phyloP scores from a whole-genome alignment of 2,329 filamentous ascomycete genomes.

The Zelopaecilomyces penicillatus region DNA sequence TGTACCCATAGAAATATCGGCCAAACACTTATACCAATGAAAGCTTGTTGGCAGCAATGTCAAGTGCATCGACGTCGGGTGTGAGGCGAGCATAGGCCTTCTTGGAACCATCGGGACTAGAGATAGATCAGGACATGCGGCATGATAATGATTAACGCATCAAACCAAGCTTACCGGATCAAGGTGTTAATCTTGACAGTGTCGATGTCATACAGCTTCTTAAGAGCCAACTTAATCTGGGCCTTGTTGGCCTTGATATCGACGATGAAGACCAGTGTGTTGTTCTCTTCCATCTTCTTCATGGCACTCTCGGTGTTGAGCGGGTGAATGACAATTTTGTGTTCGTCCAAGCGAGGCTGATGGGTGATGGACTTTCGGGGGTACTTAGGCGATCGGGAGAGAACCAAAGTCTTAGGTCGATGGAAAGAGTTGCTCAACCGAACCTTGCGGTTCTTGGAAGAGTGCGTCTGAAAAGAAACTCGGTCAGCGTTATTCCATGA shows the following conservation, averaged over 20 bases:
- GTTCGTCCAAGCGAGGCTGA: constrained; percentile 85
- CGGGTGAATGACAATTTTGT: constrained; percentile 96
- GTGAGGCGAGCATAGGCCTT: constrained; percentile 97
- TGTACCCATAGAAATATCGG: constrained; percentile 24
- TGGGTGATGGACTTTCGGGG: constrained; percentile 91
- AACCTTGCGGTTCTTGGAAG: constrained; percentile 86
- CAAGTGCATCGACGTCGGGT: constrained; percentile 92
- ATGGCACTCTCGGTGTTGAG: constrained; percentile 99
- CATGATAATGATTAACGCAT: not conserved
- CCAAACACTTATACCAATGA: constrained; percentile 73
- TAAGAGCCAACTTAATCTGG: constrained; percentile 95
- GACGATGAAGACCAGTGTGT: constrained; percentile 97
- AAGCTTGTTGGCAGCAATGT: constrained; percentile 99
- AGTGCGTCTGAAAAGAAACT: constrained; percentile 33
- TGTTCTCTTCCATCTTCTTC: constrained; percentile 99
- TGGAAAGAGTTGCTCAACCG: constrained; percentile 92
- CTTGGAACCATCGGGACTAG: constrained; percentile 89
- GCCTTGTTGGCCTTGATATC: constrained; percentile 98
- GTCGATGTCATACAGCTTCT: constrained; percentile 99
- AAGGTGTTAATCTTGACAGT: constrained; percentile 99
- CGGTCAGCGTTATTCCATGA: constrained; percentile 3
- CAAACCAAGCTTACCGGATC: constrained; percentile 61
- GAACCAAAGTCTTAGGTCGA: constrained; percentile 89
- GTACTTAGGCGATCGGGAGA: constrained; percentile 90
- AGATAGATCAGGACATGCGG: not conserved